Evolutionary conservation across 1,139 yeast genomes (phyloP), one percentile per base, ranked within the genome.

Genomic region (Hansenula lynferdii): DNA sequence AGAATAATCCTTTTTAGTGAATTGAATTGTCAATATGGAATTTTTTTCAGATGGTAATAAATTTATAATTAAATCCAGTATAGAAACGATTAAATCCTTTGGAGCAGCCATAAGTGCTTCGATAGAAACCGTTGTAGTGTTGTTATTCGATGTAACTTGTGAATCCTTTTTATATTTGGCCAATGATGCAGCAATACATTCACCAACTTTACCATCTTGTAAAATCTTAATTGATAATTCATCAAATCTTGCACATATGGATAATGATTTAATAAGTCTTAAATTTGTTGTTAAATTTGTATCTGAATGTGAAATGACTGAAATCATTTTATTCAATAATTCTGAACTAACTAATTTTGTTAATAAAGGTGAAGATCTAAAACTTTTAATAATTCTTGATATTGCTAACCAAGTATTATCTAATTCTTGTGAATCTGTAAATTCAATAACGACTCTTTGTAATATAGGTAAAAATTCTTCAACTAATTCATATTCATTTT

Each of bases 51-150:
- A 39, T 0, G 92, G 90, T 24, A 85, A 60, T 8, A 85, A 50
- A 34, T 75, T 69, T 0, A 79, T 74, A 23, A 84, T 64, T 35
- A 86, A 63, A 29, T 74, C 69, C 18, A 87, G 59, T 20, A 83
- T 67, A 19, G 77, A 70, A 1, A 75, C 52, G 24, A 84, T 60
- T 27, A 85, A 57, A 19, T 80, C 85, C 48, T 80, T 81, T 1
- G 94, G 90, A 5, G 80, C 77, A 38, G 82, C 78, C 77, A 87
- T 83, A 31, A 89, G 62, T 0, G 86, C 77, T 51, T 85, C 95
- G 31, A 82, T 70, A 2, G 82, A 66, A 0, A 75, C 55, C 3
- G 30, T 12, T 12, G 14, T 12, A 24, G 6, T 12, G n/a, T 15
- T n/a, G 12, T 6, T 8, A 24, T 24, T 24, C n/a, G 26, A 24